Base-by-base conservation (phyloP, 2,329 filamentous ascomycete genomes). In the Xylariales sp. region DNA sequence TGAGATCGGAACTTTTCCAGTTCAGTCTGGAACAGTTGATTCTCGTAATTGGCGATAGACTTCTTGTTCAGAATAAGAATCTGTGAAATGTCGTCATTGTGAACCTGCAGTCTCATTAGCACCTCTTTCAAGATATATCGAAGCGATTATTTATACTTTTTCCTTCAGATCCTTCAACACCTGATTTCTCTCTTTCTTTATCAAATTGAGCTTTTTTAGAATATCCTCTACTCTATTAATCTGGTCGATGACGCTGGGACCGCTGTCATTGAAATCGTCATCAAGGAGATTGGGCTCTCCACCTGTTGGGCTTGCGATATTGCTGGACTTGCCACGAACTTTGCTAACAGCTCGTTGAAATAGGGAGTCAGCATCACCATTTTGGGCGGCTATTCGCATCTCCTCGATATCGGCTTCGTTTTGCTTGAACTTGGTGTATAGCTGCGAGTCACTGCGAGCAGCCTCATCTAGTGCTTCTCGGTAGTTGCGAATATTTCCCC, bases 61-160 rank as follows among this genome's bases (percentile, higher is more conserved):
- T 97, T 98, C 60, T 97, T 97, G 72, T 98, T 98, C 42, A 98
- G 69, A 40, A 98, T 98, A 43, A 98, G 72, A 11, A 97, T 90
- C 55, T 95, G 93, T 5, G 90, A 96, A 46, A 98, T 98, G 54
- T 98, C 94, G 55, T 98, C 94, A 48, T 85, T 88, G 63, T 95
- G 91, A 37, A 91, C 84, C 91, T 96, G 37, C n/a, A n/a, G n/a
- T n/a, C n/a, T n/a, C n/a, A n/a, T n/a, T n/a, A n/a, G n/a, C n/a
- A n/a, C n/a, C n/a, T n/a, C n/a, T n/a, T n/a, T n/a, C n/a, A n/a
- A n/a, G n/a, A n/a, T n/a, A n/a, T n/a, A n/a, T n/a, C n/a, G n/a
- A n/a, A n/a, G n/a, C n/a, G n/a, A n/a, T n/a, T n/a, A n/a, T n/a
- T n/a, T n/a, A n/a, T 62, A 94, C 93, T 82, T 95, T 97, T 49